phyloP scores from a whole-genome alignment of 2,329 filamentous ascomycete species.

The Claviceps fusiformis region DNA sequence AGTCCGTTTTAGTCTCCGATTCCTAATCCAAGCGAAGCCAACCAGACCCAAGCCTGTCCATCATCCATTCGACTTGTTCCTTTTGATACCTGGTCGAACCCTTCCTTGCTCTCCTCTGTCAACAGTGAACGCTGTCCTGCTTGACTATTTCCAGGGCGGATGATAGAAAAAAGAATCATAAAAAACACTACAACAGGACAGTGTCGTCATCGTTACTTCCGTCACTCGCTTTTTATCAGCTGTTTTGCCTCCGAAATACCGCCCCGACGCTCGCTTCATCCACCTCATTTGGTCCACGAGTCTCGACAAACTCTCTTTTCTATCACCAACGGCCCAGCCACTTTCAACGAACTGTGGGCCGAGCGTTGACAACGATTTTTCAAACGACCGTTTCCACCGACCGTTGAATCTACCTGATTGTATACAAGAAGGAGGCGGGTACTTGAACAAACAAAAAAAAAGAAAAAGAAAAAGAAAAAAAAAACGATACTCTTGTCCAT shows the following conservation, averaged over 20 bases:
- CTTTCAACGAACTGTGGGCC: slow-evolving; percentile 1
- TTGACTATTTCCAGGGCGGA: not conserved
- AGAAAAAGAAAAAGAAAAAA: not conserved
- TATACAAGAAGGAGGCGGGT: not conserved
- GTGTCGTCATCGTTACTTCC: slow-evolving; percentile 3
- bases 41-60: not conserved
- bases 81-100: not conserved
- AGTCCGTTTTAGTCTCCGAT: not conserved
- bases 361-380: not conserved
- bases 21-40: not conserved
- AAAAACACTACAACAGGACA: not conserved
- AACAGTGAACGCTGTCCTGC: not conserved
- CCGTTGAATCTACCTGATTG: not conserved
- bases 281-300: slow-evolving; percentile 1
- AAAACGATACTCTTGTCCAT: not conserved
- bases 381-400: not conserved
- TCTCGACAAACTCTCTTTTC: not conserved
- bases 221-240: slow-evolving; percentile 9
- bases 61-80: not conserved
- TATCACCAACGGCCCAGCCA: slow-evolving; percentile 4
- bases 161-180: not conserved
- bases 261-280: slow-evolving; percentile 8
- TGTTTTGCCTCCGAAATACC: not conserved
- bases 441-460: not conserved
- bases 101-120: not conserved